A percentile compares a stretch with the other conserved stretches of the same genome.
These are phyloP conservation scores for Ceratobasidium papillatum DNA, from an alignment of 1,284 basidiomycete genomes.

Conservation along the genomic window DNA sequence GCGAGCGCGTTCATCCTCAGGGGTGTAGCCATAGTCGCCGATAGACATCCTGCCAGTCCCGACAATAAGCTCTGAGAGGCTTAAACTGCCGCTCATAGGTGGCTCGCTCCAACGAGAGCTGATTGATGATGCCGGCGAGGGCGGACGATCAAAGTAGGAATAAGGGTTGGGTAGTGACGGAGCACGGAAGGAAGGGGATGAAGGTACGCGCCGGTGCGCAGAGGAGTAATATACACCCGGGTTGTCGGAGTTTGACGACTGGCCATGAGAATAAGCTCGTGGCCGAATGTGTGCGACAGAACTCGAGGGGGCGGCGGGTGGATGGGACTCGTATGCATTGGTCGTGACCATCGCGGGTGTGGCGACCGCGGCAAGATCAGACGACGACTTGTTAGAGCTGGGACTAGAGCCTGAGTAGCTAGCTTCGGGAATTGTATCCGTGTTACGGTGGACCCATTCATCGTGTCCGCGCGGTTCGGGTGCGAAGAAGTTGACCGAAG, in stretches of 20 bases:
- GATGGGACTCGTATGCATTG: neutral
- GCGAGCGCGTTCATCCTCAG: slow-evolving; percentile 11
- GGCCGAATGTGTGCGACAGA: neutral
- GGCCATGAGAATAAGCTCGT: neutral
- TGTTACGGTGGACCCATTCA: slow-evolving; percentile 14
- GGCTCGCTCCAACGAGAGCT: slow-evolving; percentile 29
- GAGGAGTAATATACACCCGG: slow-evolving; percentile 21
- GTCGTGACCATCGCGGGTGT: neutral
- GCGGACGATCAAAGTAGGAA: slow-evolving; percentile 26
- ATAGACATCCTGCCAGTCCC: neutral
- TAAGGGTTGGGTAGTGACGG: neutral
- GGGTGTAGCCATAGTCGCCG: neutral
- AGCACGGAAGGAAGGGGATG: slow-evolving; percentile 31
- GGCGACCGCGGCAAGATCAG: neutral
- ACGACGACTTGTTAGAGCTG: neutral
- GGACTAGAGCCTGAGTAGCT: neutral
- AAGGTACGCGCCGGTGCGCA: slow-evolving; percentile 20
- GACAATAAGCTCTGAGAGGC: slow-evolving; percentile 21
- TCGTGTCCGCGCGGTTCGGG: slow-evolving; percentile 8
- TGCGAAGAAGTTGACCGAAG: slow-evolving; percentile 22
- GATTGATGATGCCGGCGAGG: slow-evolving; percentile 24
- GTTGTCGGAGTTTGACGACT: neutral
- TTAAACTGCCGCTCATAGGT: neutral
- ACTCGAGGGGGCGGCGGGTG: neutral
- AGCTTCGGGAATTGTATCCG: slow-evolving; percentile 10